Evolutionary conservation across 2,329 filamentous ascomycete genomes (phyloP).

Genomic region (Colletotrichum sp.): DNA sequence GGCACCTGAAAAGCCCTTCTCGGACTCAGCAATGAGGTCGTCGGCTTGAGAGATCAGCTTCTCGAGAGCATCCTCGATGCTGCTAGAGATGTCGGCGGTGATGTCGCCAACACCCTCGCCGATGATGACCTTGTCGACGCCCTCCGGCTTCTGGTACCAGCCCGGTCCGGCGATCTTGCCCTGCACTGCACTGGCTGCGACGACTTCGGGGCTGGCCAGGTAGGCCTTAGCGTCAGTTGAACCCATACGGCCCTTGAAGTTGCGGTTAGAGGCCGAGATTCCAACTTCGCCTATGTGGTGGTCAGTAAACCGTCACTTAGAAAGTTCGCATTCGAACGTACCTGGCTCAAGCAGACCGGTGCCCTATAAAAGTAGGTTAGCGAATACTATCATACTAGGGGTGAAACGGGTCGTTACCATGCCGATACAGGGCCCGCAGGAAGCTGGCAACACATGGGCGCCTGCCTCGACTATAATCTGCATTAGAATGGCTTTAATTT

Average conservation of each 20-base stretch:
- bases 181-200: conserved; percentile 83
- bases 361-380: neutral
- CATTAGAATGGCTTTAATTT: too few species aligned
- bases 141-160: conserved; percentile 75
- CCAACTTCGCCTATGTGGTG: neutral
- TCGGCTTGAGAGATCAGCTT: conserved; percentile 75
- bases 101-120: conserved; percentile 74
- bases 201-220: conserved; percentile 86
- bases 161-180: conserved; percentile 79
- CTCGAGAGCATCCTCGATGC: conserved; percentile 73
- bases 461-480: too few species aligned
- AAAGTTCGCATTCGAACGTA: neutral
- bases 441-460: too few species aligned
- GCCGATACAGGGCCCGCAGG: too few species aligned
- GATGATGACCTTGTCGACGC: conserved; percentile 68
- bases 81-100: conserved; percentile 68
- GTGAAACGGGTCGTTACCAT: too few species aligned
- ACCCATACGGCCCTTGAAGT: conserved; percentile 93
- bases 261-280: conserved; percentile 64
- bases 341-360: conserved; percentile 80
- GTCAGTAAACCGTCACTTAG: neutral
- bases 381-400: too few species aligned
- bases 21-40: conserved; percentile 58
- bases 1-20: conserved; percentile 47
- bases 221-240: conserved; percentile 81